phyloP scores from a whole-genome alignment of 345 rosid species.

The Gossypium herbaceum region DNA sequence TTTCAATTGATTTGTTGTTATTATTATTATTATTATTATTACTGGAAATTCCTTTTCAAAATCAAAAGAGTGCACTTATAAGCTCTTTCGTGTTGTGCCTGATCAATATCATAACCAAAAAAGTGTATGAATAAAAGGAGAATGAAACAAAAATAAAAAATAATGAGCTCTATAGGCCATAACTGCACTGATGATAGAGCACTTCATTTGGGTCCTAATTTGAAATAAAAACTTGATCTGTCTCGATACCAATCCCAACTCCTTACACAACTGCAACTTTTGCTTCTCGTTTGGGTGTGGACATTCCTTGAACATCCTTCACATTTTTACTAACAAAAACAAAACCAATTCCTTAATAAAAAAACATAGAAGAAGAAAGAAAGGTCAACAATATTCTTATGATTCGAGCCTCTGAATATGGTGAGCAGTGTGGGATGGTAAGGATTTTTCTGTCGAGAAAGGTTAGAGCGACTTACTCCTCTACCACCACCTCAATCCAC shows the following conservation, averaged over 20 bases:
- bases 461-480: slow-evolving; percentile 59
- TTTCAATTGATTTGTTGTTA: too few relatives aligned
- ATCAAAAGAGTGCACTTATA: slow-evolving; percentile 54
- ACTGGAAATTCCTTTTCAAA: too few relatives aligned
- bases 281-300: slow-evolving; percentile 99
- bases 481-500: slow-evolving; percentile 56
- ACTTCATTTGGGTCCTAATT: slow-evolving; percentile 92
- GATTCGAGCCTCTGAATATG: slow-evolving; percentile 79
- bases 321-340: slow-evolving; percentile 16
- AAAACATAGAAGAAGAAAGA: background rate
- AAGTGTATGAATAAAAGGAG: background rate
- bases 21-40: too few relatives aligned
- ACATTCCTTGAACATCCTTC: slow-evolving; percentile 78
- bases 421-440: slow-evolving; percentile 90
- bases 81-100: slow-evolving; percentile 93
- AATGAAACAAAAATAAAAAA: background rate
- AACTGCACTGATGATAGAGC: slow-evolving; percentile 17
- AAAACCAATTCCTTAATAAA: background rate
- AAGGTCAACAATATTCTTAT: slow-evolving; percentile 29
- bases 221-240: slow-evolving; percentile 99
- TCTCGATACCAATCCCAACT: slow-evolving; percentile 81
- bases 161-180: background rate
- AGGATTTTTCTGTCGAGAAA: slow-evolving; percentile 70
- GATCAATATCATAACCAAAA: background rate
- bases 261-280: slow-evolving; percentile 73